phyloP scores from a whole-genome alignment of 2,329 filamentous ascomycete species.

The Scedosporium apiospermum region DNA sequence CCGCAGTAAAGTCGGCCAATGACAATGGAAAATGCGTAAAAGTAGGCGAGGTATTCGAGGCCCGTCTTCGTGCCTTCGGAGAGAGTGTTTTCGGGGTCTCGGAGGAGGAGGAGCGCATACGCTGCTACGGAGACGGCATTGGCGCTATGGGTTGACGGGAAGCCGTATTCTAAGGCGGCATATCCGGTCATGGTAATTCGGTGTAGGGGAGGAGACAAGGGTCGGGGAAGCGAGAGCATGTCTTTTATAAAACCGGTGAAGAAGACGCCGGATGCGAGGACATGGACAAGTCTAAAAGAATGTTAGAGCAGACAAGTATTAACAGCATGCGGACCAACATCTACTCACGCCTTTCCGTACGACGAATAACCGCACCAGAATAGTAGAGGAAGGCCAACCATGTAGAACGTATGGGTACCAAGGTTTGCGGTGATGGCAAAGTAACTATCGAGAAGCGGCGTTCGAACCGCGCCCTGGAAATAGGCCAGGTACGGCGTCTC shows the following conservation, averaged over 20 bases:
- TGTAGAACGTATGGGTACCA: slow-evolving; percentile 97
- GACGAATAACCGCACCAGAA: slow-evolving; percentile 92
- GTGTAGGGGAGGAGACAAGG: slow-evolving; percentile 81
- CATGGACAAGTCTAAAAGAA: slow-evolving; percentile 52
- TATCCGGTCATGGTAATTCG: slow-evolving; percentile 97
- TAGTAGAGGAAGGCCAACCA: slow-evolving; percentile 85
- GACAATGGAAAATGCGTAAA: slow-evolving; percentile 83
- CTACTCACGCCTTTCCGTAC: slow-evolving; percentile 73
- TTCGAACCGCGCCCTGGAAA: slow-evolving; percentile 71
- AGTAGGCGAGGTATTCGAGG: slow-evolving; percentile 64
- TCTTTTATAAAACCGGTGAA: slow-evolving; percentile 93
- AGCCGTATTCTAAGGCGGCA: slow-evolving; percentile 90
- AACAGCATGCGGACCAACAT: not conserved
- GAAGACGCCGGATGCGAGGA: slow-evolving; percentile 71
- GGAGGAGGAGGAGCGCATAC: slow-evolving; percentile 66
- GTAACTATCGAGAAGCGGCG: slow-evolving; percentile 83
- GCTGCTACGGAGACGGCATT: slow-evolving; percentile 93
- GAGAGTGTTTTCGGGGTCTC: slow-evolving; percentile 53
- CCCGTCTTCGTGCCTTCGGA: slow-evolving; percentile 46
- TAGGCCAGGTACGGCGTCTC: slow-evolving; percentile 91
- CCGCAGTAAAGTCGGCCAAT: slow-evolving; percentile 91
- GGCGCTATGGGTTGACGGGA: slow-evolving; percentile 92
- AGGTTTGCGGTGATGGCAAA: slow-evolving; percentile 95
- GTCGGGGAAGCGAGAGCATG: slow-evolving; percentile 81
- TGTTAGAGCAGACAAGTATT: not conserved